Conservation (phyloP, 306 rosid species). For the Castanea crenata region DNA sequence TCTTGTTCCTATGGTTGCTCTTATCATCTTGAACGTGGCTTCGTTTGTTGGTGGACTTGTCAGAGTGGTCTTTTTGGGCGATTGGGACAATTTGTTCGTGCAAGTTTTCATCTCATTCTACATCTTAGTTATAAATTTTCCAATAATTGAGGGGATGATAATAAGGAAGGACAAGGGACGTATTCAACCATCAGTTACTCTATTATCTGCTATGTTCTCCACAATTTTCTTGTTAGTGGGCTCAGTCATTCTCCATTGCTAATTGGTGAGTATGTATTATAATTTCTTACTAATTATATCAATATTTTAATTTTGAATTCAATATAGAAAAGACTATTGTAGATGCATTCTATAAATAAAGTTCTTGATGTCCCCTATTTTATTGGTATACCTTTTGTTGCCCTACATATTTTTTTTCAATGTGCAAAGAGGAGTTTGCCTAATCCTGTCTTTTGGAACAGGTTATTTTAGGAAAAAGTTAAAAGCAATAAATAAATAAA, state of each 20-base stretch:
- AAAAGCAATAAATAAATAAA: too few relatives aligned
- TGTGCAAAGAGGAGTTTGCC: too few relatives aligned
- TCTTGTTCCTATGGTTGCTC: constrained; percentile 51
- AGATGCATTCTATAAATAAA: too few relatives aligned
- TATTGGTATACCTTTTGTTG: too few relatives aligned
- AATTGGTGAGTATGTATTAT: too few relatives aligned
- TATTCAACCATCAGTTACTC: constrained; percentile 25
- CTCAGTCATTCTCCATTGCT: not conserved
- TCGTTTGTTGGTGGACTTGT: constrained; percentile 41
- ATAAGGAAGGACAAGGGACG: constrained; percentile 32
- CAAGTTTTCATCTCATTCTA: constrained; percentile 33
- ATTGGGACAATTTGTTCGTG: constrained; percentile 30
- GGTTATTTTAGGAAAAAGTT: too few relatives aligned
- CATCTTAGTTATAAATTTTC: constrained; percentile 10
- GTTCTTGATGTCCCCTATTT: too few relatives aligned
- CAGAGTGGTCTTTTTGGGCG: constrained; percentile 30
- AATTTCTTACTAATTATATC: too few relatives aligned
- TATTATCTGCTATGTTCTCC: constrained; percentile 20
- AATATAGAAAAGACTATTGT: too few relatives aligned
- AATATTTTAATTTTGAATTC: too few relatives aligned
- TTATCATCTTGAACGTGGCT: constrained; percentile 41
- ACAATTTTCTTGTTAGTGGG: constrained; percentile 9
- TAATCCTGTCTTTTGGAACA: too few relatives aligned
- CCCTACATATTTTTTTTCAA: too few relatives aligned
- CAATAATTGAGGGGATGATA: constrained; percentile 32